Evolutionary conservation across 768 basidiomycete genomes (phyloP).

Genomic region (Boletellus ananiceps): DNA sequence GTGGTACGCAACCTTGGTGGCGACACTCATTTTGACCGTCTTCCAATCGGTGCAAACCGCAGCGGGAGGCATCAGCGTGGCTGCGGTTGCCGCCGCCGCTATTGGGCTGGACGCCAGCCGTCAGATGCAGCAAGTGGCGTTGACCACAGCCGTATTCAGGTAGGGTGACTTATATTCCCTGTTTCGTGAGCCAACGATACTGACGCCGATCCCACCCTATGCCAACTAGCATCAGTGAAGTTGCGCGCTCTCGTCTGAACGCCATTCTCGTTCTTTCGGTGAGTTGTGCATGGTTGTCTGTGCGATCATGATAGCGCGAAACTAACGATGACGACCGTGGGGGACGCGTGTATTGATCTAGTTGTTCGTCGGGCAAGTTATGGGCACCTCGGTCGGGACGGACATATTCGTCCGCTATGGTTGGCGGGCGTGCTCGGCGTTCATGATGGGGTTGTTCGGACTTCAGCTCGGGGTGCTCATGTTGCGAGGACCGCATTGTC

Average conservation of each 20-base stretch:
- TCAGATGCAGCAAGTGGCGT: slow-evolving; percentile 69
- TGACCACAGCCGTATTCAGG: slow-evolving; percentile 60
- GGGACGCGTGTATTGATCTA: slow-evolving; percentile 2
- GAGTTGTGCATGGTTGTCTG: slow-evolving; percentile 13
- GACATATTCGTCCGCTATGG: slow-evolving; percentile 64
- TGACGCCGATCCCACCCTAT: not conserved
- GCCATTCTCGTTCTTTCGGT: slow-evolving; percentile 71
- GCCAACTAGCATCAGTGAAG: not conserved
- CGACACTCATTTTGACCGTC: slow-evolving; percentile 41
- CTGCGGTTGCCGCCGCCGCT: slow-evolving; percentile 63
- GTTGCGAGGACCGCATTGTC: slow-evolving; percentile 62
- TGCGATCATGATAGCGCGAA: too few species aligned
- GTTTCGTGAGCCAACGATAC: not conserved
- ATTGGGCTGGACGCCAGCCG: slow-evolving; percentile 70
- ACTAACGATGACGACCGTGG: too few species aligned
- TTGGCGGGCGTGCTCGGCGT: slow-evolving; percentile 61
- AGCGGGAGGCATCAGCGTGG: slow-evolving; percentile 66
- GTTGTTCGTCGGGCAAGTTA: slow-evolving; percentile 76
- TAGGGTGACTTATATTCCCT: slow-evolving; percentile 16
- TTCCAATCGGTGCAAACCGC: slow-evolving; percentile 64
- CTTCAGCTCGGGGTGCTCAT: slow-evolving; percentile 55
- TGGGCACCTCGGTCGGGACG: slow-evolving; percentile 74
- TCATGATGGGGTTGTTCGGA: slow-evolving; percentile 56
- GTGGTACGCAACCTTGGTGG: slow-evolving; percentile 70
- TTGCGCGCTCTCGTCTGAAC: slow-evolving; percentile 68